phyloP scores from a whole-genome alignment of 345 rosid species.

The Eucalyptus brandiana region DNA sequence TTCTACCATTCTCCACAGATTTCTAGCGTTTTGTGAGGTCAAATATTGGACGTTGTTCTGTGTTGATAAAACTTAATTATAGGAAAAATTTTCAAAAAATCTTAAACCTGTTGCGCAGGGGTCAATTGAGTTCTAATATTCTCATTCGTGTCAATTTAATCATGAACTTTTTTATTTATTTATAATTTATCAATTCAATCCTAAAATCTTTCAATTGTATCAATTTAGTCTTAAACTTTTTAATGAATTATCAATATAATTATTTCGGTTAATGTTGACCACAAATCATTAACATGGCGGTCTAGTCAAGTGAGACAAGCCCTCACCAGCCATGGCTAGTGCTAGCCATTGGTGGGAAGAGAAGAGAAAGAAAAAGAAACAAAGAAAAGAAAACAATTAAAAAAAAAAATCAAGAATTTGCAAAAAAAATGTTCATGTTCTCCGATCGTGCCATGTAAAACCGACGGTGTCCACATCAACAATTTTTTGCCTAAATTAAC shows the following conservation, averaged over 20 bases:
- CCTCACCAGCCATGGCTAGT: not conserved
- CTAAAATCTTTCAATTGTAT: too few relatives aligned
- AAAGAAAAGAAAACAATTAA: too few relatives aligned
- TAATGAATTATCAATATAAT: too few relatives aligned
- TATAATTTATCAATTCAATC: too few relatives aligned
- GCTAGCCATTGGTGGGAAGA: not conserved
- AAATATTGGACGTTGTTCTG: too few relatives aligned
- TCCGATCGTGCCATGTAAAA: not conserved
- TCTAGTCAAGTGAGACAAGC: not conserved
- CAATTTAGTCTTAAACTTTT: too few relatives aligned
- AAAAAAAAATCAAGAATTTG: not conserved
- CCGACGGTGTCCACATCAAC: fast-evolving
- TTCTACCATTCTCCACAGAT: not conserved
- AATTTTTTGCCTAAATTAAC: too few relatives aligned
- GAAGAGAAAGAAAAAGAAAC: too few relatives aligned
- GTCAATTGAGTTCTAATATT: not conserved
- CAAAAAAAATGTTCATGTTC: not conserved
- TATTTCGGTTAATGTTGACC: fast-evolving
- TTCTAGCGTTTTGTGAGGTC: not conserved
- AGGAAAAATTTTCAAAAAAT: too few relatives aligned
- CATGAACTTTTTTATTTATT: too few relatives aligned
- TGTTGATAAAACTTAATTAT: not conserved
- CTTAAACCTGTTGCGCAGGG: fast-evolving
- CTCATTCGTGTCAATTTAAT: too few relatives aligned
- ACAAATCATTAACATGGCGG: not conserved